Evolutionary conservation across 2,329 filamentous ascomycete genomes (phyloP), one percentile per base, ranked within the genome.

Genomic region (Plenodomus tracheiphilus): DNA sequence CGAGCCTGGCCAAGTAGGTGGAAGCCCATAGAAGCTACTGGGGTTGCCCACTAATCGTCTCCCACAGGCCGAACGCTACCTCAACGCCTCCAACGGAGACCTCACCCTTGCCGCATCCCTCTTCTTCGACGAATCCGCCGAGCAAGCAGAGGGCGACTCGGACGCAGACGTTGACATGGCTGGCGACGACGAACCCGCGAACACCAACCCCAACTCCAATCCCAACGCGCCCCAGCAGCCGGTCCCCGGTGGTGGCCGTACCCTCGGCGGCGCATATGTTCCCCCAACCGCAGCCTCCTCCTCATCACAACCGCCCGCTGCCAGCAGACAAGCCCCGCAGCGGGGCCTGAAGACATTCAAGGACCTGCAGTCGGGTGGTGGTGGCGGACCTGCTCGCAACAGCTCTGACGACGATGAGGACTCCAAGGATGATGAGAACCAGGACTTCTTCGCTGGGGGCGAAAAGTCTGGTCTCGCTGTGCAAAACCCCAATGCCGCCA

Each of bases 381-480:
- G 61, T 40, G 56, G 51, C 25, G 78, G 76, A 7, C 74, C 59
- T 18, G 51, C 55, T n/a, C 58, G 62, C 21, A 66, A 79, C 17
- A 76, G 74, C 32, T 74, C 81, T 54, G 77, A 83, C 40, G 78
- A 82, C 41, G 81, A 86, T n/a, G 79, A 82, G 3, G 81, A 85
- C 15, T 75, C 81, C 1, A 79, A 86, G 1, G 82, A 85, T 21
- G 77, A 82, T 30, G 80, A 84, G 54, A 78, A 79, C 20, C 77
- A 78, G 49, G 88, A 94, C 65, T 76, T 92, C 54, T 94, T 92
- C 71, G 87, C 90, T 17, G 90, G 90, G 43, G 90, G 90, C 28
- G 90, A 93, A 74, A 94, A 94, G 79, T 93, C 89, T 22, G 84
- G 83, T n/a, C 73, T 87, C 20, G 84, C 84, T 6, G 84, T 87